Percentiles rank a stretch among this genome's conserved stretches.
These are phyloP conservation scores for Colletotrichum horii DNA, from an alignment of 2,329 filamentous ascomycete species.

Conservation along the genomic window DNA sequence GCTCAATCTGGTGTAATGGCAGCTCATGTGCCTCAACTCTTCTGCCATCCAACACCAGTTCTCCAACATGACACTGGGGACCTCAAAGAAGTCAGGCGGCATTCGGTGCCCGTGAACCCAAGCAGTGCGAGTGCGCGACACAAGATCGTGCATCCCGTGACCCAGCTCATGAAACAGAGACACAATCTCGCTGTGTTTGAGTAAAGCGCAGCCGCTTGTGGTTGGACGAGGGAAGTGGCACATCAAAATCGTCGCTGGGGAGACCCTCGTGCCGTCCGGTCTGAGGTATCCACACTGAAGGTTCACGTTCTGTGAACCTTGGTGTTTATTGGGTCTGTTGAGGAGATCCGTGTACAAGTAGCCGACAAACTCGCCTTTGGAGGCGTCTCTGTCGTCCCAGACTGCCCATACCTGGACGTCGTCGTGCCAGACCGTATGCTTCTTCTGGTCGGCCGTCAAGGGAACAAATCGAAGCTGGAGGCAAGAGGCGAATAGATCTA, in stretches of 20 bases:
- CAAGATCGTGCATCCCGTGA: not conserved
- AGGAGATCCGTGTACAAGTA: not conserved
- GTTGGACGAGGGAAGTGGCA: not conserved
- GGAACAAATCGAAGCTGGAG: not conserved
- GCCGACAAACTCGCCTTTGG: not conserved
- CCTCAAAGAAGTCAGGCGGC: not conserved
- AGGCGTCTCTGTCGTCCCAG: not conserved
- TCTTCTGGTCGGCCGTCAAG: not conserved
- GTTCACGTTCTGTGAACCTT: not conserved
- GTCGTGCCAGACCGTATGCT: rapidly evolving
- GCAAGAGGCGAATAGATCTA: not conserved
- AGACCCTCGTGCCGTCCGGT: rapidly evolving
- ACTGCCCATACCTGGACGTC: not conserved
- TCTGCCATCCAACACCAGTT: not conserved
- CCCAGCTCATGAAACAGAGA: not conserved
- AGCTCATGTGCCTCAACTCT: not conserved
- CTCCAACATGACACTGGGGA: not conserved
- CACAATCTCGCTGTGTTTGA: not conserved
- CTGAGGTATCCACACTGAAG: not conserved
- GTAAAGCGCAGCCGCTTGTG: not conserved
- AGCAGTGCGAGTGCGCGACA: not conserved
- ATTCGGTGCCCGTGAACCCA: not conserved
- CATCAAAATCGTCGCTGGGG: not conserved
- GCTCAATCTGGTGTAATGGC: not conserved
- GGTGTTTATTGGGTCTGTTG: not conserved